Percentiles rank a stretch among this genome's conserved stretches.
Conservation (phyloP, 768 basidiomycete species). For the Cubamyces lactineus region DNA sequence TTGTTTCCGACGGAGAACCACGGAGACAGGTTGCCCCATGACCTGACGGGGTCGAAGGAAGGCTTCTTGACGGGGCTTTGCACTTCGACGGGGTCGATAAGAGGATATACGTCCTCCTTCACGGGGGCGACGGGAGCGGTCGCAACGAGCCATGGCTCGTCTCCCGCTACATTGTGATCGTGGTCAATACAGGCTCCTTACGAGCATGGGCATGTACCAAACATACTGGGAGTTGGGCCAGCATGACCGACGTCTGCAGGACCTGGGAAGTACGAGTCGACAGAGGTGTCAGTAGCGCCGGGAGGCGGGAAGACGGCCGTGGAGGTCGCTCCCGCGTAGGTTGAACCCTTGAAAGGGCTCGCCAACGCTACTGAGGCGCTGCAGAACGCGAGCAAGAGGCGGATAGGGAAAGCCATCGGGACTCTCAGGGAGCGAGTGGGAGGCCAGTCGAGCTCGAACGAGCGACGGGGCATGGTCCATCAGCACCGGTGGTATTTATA, state of each 20-base stretch:
- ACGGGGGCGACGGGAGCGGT: slow-evolving; percentile 44
- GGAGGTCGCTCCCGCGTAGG: slow-evolving; percentile 47
- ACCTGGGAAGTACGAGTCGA: slow-evolving; percentile 45
- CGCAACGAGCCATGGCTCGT: slow-evolving; percentile 31
- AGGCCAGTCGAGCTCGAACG: not conserved
- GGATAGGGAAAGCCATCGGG: slow-evolving; percentile 3
- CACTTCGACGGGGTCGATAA: slow-evolving; percentile 40
- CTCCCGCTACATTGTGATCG: slow-evolving; percentile 28
- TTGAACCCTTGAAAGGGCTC: slow-evolving; percentile 33
- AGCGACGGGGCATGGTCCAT: not conserved
- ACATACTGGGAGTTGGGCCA: slow-evolving; percentile 52
- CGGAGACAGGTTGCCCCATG: slow-evolving; percentile 54
- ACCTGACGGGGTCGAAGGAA: slow-evolving; percentile 48
- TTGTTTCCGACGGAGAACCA: slow-evolving; percentile 49
- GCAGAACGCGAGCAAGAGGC: slow-evolving; percentile 13
- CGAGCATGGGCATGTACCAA: not conserved
- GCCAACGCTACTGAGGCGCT: not conserved
- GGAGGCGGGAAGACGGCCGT: slow-evolving; percentile 48
- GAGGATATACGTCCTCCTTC: slow-evolving; percentile 44
- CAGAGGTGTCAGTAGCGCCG: slow-evolving; percentile 38
- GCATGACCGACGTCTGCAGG: slow-evolving; percentile 47
- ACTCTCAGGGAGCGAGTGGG: not conserved
- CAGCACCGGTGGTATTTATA: not conserved
- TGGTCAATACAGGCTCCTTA: not conserved
- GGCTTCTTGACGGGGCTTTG: slow-evolving; percentile 37